phyloP scores from a whole-genome alignment of 2,329 filamentous ascomycete species.

The Curvularia spicifera region DNA sequence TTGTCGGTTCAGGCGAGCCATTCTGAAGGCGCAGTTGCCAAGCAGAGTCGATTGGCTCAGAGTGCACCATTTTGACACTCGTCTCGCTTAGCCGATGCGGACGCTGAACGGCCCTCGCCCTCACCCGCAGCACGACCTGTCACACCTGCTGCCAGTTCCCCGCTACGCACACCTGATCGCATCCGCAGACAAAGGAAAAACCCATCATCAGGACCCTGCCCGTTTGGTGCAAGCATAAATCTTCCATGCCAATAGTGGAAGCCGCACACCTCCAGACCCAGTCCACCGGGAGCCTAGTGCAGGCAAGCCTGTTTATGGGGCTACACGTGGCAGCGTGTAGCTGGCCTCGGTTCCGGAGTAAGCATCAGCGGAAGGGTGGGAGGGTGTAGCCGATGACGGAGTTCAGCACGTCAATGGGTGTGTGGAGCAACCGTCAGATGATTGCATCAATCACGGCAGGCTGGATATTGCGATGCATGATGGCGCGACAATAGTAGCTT shows the following conservation, averaged over 20 bases:
- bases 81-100: slow-evolving; percentile 42
- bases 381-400: slow-evolving; percentile 32
- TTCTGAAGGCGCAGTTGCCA: slow-evolving; percentile 46
- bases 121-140: slow-evolving; percentile 41
- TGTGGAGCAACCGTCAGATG: slow-evolving; percentile 18
- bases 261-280: slow-evolving; percentile 33
- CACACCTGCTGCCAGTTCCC: slow-evolving; percentile 36
- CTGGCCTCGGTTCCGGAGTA: slow-evolving; percentile 32
- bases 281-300: slow-evolving; percentile 14
- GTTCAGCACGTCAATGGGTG: slow-evolving; percentile 10
- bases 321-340: slow-evolving; percentile 49
- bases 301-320: slow-evolving; percentile 24
- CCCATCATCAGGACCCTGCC: slow-evolving; percentile 9
- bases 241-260: slow-evolving; percentile 15
- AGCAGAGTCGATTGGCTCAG: slow-evolving; percentile 39
- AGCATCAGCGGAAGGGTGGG: slow-evolving; percentile 24
- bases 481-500: slow-evolving; percentile 17
- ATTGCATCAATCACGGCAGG: slow-evolving; percentile 15
- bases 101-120: slow-evolving; percentile 40
- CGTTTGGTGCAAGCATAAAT: slow-evolving; percentile 18
- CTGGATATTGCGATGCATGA: slow-evolving; percentile 20
- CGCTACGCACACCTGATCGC: slow-evolving; percentile 23
- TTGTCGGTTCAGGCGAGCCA: slow-evolving; percentile 18
- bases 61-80: slow-evolving; percentile 26
- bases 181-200: slow-evolving; percentile 25